Evolutionary conservation across 257 asterid species (phyloP).

Genomic region (Solanum tarijense): DNA sequence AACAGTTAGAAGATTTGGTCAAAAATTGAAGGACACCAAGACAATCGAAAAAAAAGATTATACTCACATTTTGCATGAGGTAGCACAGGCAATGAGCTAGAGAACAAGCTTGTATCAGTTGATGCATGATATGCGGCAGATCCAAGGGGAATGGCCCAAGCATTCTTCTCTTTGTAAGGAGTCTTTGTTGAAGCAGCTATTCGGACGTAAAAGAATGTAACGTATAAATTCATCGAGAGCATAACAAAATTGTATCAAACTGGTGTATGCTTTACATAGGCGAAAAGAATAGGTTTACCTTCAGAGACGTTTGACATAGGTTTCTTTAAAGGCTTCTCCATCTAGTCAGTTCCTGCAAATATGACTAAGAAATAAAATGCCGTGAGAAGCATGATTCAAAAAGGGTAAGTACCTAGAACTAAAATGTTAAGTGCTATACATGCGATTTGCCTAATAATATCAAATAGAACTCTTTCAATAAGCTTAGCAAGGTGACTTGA

Average conservation of each 20-base stretch:
- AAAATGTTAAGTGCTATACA: background rate
- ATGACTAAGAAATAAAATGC: background rate
- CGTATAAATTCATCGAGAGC: background rate
- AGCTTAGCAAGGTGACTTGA: background rate
- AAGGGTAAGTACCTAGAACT: background rate
- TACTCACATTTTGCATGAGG: constrained; percentile 54
- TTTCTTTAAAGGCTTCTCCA: constrained; percentile 1
- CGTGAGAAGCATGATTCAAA: background rate
- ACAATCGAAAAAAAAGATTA: background rate
- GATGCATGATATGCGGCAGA: constrained; percentile 34
- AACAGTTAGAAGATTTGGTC: background rate
- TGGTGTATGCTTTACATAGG: background rate
- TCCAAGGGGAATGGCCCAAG: constrained; percentile 52
- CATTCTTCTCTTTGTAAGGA: constrained; percentile 30
- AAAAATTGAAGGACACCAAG: background rate
- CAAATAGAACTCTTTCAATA: background rate
- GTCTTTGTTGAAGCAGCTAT: constrained; percentile 14
- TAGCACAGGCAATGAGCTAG: constrained; percentile 73
- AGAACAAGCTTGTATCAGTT: constrained; percentile 73
- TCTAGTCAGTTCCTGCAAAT: background rate
- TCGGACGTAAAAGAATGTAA: background rate
- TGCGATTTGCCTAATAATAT: background rate
- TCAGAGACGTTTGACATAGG: background rate
- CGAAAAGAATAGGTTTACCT: background rate
- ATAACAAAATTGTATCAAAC: background rate